A percentile compares a stretch with the other conserved stretches of the same genome.
These are phyloP conservation scores for Leishmania lainsoni DNA, from an alignment of 208 protist genomes.

Conservation along the genomic window DNA sequence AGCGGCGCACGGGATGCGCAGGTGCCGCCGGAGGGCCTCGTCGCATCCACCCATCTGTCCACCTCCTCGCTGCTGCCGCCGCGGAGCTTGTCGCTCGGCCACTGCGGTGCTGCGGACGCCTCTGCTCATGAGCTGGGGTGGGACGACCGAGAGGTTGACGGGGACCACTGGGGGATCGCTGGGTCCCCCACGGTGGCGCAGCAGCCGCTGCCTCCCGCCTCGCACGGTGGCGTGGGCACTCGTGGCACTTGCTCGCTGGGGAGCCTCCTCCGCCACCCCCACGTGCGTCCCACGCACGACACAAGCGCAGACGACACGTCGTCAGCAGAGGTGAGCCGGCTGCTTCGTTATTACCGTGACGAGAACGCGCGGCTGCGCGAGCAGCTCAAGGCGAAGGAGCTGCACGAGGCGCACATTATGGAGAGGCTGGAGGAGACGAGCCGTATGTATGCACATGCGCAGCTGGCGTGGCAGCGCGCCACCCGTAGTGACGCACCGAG, in stretches of 20 bases:
- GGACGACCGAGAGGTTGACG: background rate
- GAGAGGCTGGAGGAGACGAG: conserved; percentile 42
- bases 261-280: background rate
- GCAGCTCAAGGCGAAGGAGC: conserved; percentile 50
- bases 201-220: background rate
- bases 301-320: background rate
- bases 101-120: background rate
- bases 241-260: background rate
- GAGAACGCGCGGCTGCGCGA: conserved; percentile 69
- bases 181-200: background rate
- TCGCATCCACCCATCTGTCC: background rate
- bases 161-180: background rate
- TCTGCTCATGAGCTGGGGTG: background rate
- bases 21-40: conserved; percentile 9
- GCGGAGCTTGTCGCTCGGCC: background rate
- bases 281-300: background rate
- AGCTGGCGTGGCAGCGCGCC: conserved; percentile 20
- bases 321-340: conserved; percentile 22
- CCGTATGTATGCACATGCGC: conserved; percentile 7
- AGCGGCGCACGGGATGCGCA: background rate
- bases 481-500: background rate
- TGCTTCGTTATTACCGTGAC: conserved; percentile 45
- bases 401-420: conserved; percentile 53
- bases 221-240: background rate
- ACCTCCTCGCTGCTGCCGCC: background rate